Conservation (phyloP, 1,284 basidiomycete genomes). For the Flammula alnicola region DNA sequence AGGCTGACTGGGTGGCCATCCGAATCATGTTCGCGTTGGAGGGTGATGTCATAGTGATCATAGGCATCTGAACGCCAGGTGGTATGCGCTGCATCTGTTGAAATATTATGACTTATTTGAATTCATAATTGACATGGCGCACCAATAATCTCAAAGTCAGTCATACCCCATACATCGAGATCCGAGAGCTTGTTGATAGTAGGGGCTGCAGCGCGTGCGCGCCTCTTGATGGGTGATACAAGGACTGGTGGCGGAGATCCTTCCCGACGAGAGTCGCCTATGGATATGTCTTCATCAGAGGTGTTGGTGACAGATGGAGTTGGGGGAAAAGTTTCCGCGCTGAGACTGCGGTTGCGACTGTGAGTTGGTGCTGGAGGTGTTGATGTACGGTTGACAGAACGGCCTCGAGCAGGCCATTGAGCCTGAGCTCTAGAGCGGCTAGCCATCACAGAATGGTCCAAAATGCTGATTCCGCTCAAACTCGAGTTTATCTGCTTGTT, state of each 20-base stretch:
- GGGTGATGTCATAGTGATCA: slow-evolving; percentile 20
- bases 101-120: neutral
- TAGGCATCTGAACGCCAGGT: slow-evolving; percentile 21
- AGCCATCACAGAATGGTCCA: neutral
- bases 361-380: neutral
- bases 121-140: slow-evolving; percentile 9
- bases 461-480: neutral
- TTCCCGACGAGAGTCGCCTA: no score
- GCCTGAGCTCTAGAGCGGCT: neutral
- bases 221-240: slow-evolving; percentile 17
- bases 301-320: neutral
- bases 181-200: slow-evolving; percentile 16
- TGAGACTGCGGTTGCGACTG: neutral
- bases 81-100: slow-evolving; percentile 9
- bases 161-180: slow-evolving; percentile 13
- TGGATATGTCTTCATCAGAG: slow-evolving; percentile 1
- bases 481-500: neutral
- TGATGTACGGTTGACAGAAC: neutral
- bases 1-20: slow-evolving; percentile 12
- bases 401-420: neutral
- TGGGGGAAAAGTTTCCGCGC: neutral
- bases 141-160: slow-evolving; percentile 19
- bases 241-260: no score
- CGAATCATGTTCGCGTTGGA: slow-evolving; percentile 4
- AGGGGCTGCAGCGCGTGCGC: neutral